These are phyloP conservation scores for Centaurea solstitialis DNA, from an alignment of 129 eudicot species.

Conservation along the genomic window DNA sequence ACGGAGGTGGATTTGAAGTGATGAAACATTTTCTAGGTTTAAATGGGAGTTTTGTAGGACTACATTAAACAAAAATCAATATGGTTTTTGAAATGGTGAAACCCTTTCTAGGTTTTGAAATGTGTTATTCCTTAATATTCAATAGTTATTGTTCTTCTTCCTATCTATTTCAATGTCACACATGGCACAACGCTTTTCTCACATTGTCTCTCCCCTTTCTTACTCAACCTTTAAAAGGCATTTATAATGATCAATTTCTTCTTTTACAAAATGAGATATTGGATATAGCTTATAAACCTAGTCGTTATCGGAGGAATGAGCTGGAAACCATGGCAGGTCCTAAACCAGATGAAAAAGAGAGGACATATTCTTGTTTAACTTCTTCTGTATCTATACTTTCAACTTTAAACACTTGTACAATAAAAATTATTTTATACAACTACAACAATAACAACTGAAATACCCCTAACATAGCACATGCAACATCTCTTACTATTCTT, in stretches of 20 bases:
- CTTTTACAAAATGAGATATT: neutral
- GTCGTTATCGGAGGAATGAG: neutral
- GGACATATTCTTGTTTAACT: no score
- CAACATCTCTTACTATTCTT: neutral
- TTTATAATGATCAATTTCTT: no score
- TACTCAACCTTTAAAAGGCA: neutral
- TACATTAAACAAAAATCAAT: neutral
- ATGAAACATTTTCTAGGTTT: neutral
- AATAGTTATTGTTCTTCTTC: neutral
- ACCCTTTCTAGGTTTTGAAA: no score
- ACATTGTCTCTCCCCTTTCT: neutral
- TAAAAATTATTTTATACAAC: no score
- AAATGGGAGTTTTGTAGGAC: neutral
- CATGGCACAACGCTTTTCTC: neutral
- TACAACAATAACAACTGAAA: no score
- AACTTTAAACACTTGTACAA: neutral
- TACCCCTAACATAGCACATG: neutral
- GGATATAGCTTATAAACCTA: neutral
- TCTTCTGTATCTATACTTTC: no score
- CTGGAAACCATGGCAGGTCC: neutral
- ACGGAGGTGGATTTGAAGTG: neutral
- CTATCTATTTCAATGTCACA: neutral
- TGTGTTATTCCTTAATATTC: no score
- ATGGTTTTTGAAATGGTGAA: neutral
- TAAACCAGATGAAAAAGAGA: neutral